Base-by-base conservation (phyloP, 371 early-diverging fungal genomes). In the Rhizopus arrhizus region DNA sequence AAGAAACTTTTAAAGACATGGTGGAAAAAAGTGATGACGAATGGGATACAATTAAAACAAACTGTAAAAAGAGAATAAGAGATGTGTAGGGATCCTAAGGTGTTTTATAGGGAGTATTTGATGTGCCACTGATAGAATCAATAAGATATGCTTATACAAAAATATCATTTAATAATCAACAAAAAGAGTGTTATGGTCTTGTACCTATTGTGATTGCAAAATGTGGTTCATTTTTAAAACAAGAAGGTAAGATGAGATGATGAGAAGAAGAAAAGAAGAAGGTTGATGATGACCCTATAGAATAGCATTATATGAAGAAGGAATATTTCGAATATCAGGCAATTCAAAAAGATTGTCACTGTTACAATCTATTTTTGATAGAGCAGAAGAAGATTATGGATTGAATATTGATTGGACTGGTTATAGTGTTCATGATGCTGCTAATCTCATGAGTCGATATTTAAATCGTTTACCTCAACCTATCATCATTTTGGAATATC, bases 321-420 rank as follows among this genome's bases (percentile, higher is more conserved):
- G 88, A 9, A 80, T 88, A 41, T 88, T 88, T 68, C 82, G 88
- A 22, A 66, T 88, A 33, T 82, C 81, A 41, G 88, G 88, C 31
- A 85, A 84, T 58, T 75, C 82, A n/a, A 85, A 85, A 47, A 70
- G 88, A 34, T 81, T 88, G 49, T 63, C 77, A 11, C 73, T 73
- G 50, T 63, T 88, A 35, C 88, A 86, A 61, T 47, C 71, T 7
- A 53, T 84, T 32, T 88, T 88, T 61, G 84, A 86, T 57, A 71
- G 77, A 6, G 73, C 81, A 32, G 28, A 48, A 29, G 79, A 81
- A 15, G 74, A 72, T 3, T 85, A 82, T 56, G 85, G 86, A 12
- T 62, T 74, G 9, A 66, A 73, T 34, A 57, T 84, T 16, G 79
- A 80, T 56, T 86, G 85, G 84, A 60, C 68, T 34, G 81, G 75